phyloP scores from a whole-genome alignment of 345 rosid genomes.

The Eucalyptus curtisii region DNA sequence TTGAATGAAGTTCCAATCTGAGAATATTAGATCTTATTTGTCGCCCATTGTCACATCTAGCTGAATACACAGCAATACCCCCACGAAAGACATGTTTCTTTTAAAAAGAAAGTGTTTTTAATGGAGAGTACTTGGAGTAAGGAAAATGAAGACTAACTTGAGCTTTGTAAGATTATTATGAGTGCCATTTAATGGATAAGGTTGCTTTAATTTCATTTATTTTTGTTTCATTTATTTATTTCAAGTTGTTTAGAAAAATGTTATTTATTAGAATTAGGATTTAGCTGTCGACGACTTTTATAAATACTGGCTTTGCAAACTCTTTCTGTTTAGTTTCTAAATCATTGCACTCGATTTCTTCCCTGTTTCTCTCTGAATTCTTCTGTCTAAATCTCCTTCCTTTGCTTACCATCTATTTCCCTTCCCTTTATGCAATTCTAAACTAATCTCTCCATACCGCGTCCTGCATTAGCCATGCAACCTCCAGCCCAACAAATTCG shows the following conservation, averaged over 20 bases:
- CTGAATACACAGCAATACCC: background rate
- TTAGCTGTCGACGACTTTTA: background rate
- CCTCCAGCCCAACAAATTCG: background rate
- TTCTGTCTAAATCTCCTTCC: background rate
- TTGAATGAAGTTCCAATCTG: background rate
- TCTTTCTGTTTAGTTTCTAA: background rate
- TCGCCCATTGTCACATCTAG: background rate
- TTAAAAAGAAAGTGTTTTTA: background rate
- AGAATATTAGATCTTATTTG: background rate
- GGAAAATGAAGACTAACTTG: background rate
- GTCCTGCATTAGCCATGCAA: background rate
- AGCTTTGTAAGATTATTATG: background rate
- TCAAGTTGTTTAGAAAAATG: background rate
- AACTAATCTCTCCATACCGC: background rate
- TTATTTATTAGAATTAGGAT: background rate
- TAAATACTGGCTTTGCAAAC: background rate
- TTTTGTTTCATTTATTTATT: background rate
- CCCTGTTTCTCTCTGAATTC: background rate
- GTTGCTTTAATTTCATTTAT: background rate
- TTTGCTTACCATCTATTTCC: background rate
- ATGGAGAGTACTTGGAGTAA: background rate
- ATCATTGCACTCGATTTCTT: background rate
- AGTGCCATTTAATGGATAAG: background rate
- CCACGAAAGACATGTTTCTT: background rate
- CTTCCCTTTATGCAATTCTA: background rate